phyloP scores from a whole-genome alignment of 345 rosid genomes.

The Sisymbrium altissimum region DNA sequence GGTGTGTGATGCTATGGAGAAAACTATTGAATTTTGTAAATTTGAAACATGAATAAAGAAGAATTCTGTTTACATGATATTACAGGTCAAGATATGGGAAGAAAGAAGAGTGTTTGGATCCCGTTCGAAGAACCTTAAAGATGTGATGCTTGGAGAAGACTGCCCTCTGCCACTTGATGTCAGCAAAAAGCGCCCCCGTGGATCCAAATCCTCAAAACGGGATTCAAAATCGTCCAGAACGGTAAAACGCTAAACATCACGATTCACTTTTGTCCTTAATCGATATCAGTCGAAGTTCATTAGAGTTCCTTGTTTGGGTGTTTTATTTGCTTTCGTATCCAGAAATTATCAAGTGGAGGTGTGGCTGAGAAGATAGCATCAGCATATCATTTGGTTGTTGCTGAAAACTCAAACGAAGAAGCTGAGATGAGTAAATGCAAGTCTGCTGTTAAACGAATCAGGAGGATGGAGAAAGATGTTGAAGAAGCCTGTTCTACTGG shows the following conservation, averaged over 20 bases:
- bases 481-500: constrained; percentile 58
- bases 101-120: constrained; percentile 95
- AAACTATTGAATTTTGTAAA: not conserved
- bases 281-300: constrained; percentile 6
- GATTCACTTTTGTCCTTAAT: not conserved
- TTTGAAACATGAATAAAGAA: not conserved
- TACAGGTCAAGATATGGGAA: constrained; percentile 89
- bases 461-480: constrained; percentile 84
- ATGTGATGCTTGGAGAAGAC: constrained; percentile 79
- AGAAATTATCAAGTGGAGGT: constrained; percentile 80
- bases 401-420: constrained; percentile 77
- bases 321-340: not conserved
- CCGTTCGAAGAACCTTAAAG: constrained; percentile 57
- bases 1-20: not conserved
- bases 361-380: constrained; percentile 88
- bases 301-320: not conserved
- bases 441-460: constrained; percentile 60
- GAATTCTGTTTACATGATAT: not conserved
- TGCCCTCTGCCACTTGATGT: constrained; percentile 66
- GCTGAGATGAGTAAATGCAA: constrained; percentile 79
- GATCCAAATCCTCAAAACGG: constrained; percentile 72
- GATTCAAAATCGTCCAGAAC: constrained; percentile 80
- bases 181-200: constrained; percentile 71
- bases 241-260: constrained; percentile 37
- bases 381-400: constrained; percentile 68